phyloP scores from a whole-genome alignment of 768 basidiomycete genomes.

The Lactarius deliciosus region DNA sequence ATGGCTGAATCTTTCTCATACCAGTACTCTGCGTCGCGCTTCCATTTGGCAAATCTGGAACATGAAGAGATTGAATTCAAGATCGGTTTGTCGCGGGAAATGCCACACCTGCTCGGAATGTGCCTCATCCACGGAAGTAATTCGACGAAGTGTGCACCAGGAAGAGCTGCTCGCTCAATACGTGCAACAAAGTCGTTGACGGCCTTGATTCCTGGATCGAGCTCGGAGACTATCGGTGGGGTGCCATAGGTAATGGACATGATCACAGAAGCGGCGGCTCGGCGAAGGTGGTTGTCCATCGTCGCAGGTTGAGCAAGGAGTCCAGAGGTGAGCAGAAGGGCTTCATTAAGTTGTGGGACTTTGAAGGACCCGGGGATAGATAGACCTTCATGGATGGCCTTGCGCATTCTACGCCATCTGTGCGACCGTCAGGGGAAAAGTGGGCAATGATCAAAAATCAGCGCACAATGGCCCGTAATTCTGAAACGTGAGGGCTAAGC shows the following conservation, averaged over 20 bases:
- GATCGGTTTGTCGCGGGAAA: no score
- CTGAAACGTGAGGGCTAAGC: conserved; percentile 23
- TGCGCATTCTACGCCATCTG: conserved; percentile 27
- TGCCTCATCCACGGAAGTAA: conserved; percentile 21
- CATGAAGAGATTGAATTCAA: no score
- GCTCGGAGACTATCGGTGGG: background rate
- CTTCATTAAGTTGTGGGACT: conserved; percentile 6
- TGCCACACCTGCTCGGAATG: conserved; percentile 2
- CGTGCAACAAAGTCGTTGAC: conserved; percentile 5
- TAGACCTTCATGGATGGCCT: conserved; percentile 19
- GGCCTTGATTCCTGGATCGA: background rate
- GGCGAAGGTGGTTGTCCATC: conserved; percentile 1
- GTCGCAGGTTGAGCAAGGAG: background rate
- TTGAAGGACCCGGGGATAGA: background rate
- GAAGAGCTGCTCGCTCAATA: conserved; percentile 2
- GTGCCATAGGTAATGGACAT: conserved; percentile 21
- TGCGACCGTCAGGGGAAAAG: background rate
- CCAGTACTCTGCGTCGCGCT: conserved; percentile 16
- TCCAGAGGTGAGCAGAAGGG: conserved; percentile 3
- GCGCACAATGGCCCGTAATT: conserved; percentile 24
- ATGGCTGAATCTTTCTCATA: conserved; percentile 11
- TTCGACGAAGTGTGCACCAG: conserved; percentile 20
- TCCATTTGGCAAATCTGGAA: conserved; percentile 21
- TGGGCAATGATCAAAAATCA: background rate
- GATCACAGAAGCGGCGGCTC: conserved; percentile 12